Evolutionary conservation across 768 basidiomycete species (phyloP), one percentile per base, ranked within the genome.

Genomic region (Boletellus emodensis): DNA sequence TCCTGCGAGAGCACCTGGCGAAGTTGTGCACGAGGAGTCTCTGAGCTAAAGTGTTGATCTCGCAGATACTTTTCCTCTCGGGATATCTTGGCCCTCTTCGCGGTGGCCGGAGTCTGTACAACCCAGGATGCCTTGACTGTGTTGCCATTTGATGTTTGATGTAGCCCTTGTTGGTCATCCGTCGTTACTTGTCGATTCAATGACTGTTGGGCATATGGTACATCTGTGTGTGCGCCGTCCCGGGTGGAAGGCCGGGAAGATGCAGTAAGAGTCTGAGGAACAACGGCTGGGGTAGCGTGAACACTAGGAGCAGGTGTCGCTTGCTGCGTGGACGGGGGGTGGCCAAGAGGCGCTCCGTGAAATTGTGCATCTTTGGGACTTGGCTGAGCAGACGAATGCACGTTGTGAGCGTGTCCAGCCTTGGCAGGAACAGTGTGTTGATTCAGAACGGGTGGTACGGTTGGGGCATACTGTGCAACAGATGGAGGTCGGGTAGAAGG

Each of bases 1-100:
- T 68, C 66, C 43, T 68, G 58, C 24, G 68, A 69, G 34, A 68
- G 68, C 32, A 68, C 58, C 46, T 70, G 57, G 12, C 68, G 67
- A 44, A 68, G 56, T 28, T 68, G 64, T 13, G 49, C 43, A 38
- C 66, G 66, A 0, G 60, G 52, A 5, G 57, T 60, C 18, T 68
- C 66, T 37, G 55, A 37, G 24, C 40, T 33, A 1, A 46, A 44
- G 9, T 54, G 61, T 37, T 59, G 57, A 15, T 55, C 58, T 32
- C 56, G 56, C 35, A 60, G 45, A 41, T 67, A 67, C 46, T 69
- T 67, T 36, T 69, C 66, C 47, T 68, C 66, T 14, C 55, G 57
- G 36, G 61, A 54, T 49, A 56, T 55, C 20, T 44, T 55, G 40
- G 57, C 14, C 34, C 40, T 49, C 42, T 54, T 68, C 28, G 44